Percentiles rank a stretch among this genome's conserved stretches.
These are phyloP conservation scores for Zygosaccharomyces rouxii DNA, from an alignment of 805 yeast species.

Conservation along the genomic window DNA sequence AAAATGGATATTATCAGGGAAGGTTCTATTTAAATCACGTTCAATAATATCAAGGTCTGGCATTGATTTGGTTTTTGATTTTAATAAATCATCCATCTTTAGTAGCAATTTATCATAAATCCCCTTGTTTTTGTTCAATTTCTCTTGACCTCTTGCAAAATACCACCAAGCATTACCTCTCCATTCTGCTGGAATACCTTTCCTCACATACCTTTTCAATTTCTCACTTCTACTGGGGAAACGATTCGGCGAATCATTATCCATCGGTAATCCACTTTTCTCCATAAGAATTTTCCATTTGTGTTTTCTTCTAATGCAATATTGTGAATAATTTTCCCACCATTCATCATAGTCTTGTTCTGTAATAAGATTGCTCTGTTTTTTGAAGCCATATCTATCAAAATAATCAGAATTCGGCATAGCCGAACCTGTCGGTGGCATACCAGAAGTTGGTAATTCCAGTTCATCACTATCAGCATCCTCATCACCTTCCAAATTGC, in stretches of 20 bases:
- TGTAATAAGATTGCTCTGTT: constrained; percentile 51
- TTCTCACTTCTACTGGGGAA: constrained; percentile 79
- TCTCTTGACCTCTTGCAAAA: constrained; percentile 82
- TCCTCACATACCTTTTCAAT: constrained; percentile 73
- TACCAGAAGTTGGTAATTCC: not conserved
- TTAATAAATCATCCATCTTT: constrained; percentile 46
- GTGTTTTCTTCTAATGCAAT: constrained; percentile 57
- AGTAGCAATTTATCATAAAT: constrained; percentile 65
- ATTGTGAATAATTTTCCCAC: constrained; percentile 66
- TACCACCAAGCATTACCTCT: constrained; percentile 96
- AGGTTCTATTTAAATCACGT: constrained; percentile 87
- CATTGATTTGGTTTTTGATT: constrained; percentile 9
- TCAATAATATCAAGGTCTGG: constrained; percentile 86
- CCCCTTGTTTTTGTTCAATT: constrained; percentile 63
- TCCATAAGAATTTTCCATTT: constrained; percentile 73
- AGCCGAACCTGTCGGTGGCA: constrained; percentile 2
- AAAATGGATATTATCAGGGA: constrained; percentile 88
- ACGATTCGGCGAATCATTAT: constrained; percentile 51
- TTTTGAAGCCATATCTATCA: constrained; percentile 87
- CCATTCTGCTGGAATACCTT: constrained; percentile 97
- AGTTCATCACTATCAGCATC: constrained; percentile 11
- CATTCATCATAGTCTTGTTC: constrained; percentile 62
- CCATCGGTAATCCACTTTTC: constrained; percentile 56
- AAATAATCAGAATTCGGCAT: constrained; percentile 28
- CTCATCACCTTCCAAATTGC: not conserved